Percentiles rank a stretch among this genome's conserved stretches.
phyloP scores from a whole-genome alignment of 2,329 filamentous ascomycete genomes.

The Aspergillus sp. region DNA sequence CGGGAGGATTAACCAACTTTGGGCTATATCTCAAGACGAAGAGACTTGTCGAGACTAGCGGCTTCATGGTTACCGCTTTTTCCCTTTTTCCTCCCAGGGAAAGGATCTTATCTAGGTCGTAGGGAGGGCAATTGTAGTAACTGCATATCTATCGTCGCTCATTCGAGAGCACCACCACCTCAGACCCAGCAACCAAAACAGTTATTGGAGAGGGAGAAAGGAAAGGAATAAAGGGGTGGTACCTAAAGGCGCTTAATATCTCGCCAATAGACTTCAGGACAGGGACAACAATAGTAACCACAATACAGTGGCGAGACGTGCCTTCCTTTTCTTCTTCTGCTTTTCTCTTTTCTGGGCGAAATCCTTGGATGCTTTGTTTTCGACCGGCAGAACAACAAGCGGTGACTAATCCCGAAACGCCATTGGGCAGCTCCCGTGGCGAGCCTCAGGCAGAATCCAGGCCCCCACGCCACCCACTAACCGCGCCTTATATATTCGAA shows the following conservation, averaged over 20 bases:
- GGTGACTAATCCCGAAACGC: slow-evolving; percentile 2
- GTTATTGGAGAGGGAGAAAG: neutral
- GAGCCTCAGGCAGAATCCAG: slow-evolving; percentile 21
- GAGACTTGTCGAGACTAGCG: slow-evolving; percentile 10
- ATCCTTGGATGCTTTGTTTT: slow-evolving; percentile 3
- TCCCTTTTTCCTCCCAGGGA: too few relatives aligned
- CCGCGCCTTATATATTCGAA: slow-evolving; percentile 13
- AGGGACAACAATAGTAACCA: neutral
- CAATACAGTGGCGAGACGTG: neutral
- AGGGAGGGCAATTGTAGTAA: neutral
- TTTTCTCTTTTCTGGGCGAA: neutral
- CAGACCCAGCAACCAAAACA: neutral
- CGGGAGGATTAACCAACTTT: slow-evolving; percentile 15
- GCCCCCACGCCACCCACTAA: slow-evolving; percentile 13
- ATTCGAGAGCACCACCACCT: neutral
- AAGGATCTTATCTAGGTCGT: too few relatives aligned
- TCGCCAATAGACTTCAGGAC: neutral
- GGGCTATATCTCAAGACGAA: slow-evolving; percentile 19
- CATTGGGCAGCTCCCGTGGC: slow-evolving; percentile 10
- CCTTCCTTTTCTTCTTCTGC: neutral
- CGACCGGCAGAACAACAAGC: slow-evolving; percentile 8
- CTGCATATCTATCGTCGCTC: neutral
- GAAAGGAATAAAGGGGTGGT: neutral
- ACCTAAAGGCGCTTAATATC: neutral
- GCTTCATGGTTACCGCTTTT: slow-evolving; percentile 9